A percentile compares a stretch with the other conserved stretches of the same genome.
Evolutionary conservation across 805 yeast genomes (phyloP).

Genomic region (Candida oleophila): DNA sequence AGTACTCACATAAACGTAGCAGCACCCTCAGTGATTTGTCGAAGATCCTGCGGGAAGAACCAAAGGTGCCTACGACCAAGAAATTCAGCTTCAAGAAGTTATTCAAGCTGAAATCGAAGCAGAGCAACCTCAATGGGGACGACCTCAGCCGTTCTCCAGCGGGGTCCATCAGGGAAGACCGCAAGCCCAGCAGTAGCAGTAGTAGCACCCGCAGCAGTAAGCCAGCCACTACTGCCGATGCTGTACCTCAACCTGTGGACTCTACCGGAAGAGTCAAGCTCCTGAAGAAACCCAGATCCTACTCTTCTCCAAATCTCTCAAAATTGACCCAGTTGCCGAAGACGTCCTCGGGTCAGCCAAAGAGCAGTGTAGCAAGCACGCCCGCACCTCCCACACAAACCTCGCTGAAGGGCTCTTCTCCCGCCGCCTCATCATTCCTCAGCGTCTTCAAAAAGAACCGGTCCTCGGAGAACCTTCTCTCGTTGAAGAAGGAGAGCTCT

Average conservation of each 20-base stretch:
- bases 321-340: not conserved
- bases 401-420: not conserved
- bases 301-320: constrained; percentile 5
- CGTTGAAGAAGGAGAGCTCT: not conserved
- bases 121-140: constrained; percentile 20
- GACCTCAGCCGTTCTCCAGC: not conserved
- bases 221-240: not conserved
- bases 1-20: constrained; percentile 1
- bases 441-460: constrained; percentile 22
- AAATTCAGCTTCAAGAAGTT: constrained; percentile 39
- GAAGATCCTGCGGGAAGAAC: not conserved
- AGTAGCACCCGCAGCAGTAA: not conserved
- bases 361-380: not conserved
- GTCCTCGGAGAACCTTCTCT: constrained; percentile 15
- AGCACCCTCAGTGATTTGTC: constrained; percentile 16
- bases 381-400: not conserved
- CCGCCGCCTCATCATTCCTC: constrained; percentile 10
- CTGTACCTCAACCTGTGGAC: not conserved
- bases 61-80: constrained; percentile 11
- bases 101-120: constrained; percentile 36
- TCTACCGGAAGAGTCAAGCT: constrained; percentile 1
- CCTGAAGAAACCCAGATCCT: not conserved
- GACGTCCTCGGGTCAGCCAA: not conserved
- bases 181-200: no score
- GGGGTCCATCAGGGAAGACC: not conserved